Conservation (phyloP, 352 stramenopile species). For the Phytophthora idaei region DNA sequence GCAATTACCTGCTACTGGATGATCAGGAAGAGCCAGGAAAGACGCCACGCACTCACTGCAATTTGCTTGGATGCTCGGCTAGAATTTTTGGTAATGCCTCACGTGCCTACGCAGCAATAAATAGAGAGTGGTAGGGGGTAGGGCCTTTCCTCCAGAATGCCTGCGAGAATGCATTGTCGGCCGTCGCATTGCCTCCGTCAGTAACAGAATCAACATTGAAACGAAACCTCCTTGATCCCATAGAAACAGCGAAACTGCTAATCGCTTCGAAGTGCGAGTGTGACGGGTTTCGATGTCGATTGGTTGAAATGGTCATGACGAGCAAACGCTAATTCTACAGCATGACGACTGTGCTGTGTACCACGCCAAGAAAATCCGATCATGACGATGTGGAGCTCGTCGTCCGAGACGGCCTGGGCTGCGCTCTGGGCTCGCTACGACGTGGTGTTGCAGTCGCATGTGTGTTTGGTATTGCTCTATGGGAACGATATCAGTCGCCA, state of each 20-base stretch:
- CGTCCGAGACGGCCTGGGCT: slow-evolving; percentile 39
- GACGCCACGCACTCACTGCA: background rate
- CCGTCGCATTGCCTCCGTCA: background rate
- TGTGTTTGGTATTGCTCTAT: slow-evolving; percentile 12
- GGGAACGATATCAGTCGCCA: background rate
- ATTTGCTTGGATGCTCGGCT: slow-evolving; percentile 6
- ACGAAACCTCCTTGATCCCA: background rate
- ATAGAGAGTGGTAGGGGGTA: slow-evolving; percentile 17
- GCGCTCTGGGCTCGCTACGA: slow-evolving; percentile 50
- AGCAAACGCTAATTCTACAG: slow-evolving; percentile 23
- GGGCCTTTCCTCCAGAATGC: background rate
- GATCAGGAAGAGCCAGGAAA: slow-evolving; percentile 31
- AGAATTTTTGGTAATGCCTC: slow-evolving; percentile 26
- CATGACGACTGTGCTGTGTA: slow-evolving; percentile 16
- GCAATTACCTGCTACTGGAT: slow-evolving; percentile 8
- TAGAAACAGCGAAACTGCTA: slow-evolving; percentile 4
- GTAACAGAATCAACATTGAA: background rate
- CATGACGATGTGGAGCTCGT: slow-evolving; percentile 35
- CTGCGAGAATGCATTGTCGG: slow-evolving; percentile 12
- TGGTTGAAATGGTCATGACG: slow-evolving; percentile 11
- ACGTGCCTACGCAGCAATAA: slow-evolving; percentile 24
- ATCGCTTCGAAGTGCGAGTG: background rate
- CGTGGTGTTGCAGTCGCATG: slow-evolving; percentile 42
- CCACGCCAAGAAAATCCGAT: slow-evolving; percentile 21
- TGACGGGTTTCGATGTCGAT: slow-evolving; percentile 1